Percentiles rank a stretch among this genome's conserved stretches.
These are phyloP conservation scores for Candida sp. DNA, from an alignment of 1,139 yeast genomes.

Conservation along the genomic window DNA sequence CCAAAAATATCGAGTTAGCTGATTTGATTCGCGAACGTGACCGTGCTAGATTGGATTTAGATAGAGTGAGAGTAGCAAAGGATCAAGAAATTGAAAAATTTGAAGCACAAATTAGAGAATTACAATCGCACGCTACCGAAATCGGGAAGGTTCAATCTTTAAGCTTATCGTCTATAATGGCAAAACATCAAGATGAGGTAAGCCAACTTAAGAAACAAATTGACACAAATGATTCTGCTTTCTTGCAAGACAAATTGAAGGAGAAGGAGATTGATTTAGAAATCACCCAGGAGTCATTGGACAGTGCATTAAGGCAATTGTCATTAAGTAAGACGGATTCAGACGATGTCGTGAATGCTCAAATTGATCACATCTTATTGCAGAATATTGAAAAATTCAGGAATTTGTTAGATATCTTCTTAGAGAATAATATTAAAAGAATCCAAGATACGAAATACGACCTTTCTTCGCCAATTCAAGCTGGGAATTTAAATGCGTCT, in stretches of 20 bases:
- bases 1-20: conserved; percentile 85
- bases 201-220: conserved; percentile 40
- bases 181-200: conserved; percentile 60
- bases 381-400: conserved; percentile 51
- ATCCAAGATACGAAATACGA: conserved; percentile 74
- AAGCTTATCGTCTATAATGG: conserved; percentile 58
- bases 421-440: conserved; percentile 66
- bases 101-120: conserved; percentile 62
- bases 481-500: conserved; percentile 77
- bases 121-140: conserved; percentile 58
- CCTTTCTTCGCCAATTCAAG: conserved; percentile 76
- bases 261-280: conserved; percentile 81
- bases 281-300: conserved; percentile 77
- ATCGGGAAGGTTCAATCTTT: conserved; percentile 67
- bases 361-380: conserved; percentile 52
- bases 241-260: conserved; percentile 46
- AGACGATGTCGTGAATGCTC: conserved; percentile 55
- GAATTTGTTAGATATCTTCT: conserved; percentile 67
- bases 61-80: conserved; percentile 64
- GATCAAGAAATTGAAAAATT: conserved; percentile 66
- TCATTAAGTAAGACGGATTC: conserved; percentile 54
- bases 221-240: conserved; percentile 20
- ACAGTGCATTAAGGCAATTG: conserved; percentile 61
- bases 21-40: conserved; percentile 90
- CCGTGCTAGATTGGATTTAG: conserved; percentile 81